These are phyloP conservation scores for Candida tallmaniae DNA, from an alignment of 805 yeast species.

Conservation along the genomic window DNA sequence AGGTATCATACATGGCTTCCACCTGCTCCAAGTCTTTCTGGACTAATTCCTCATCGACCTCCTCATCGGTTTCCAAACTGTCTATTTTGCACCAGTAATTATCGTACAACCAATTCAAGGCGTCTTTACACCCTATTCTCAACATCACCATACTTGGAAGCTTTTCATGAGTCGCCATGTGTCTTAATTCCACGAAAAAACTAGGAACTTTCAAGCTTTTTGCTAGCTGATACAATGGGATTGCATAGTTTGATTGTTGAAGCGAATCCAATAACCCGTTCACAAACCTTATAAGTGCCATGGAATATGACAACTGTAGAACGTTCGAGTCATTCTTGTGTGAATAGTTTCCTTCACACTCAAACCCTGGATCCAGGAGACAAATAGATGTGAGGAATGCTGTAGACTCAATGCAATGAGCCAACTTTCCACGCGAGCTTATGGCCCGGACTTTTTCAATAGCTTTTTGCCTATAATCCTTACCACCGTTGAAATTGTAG, in stretches of 20 bases:
- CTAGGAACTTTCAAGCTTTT: slow-evolving; percentile 63
- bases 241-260: slow-evolving; percentile 74
- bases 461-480: slow-evolving; percentile 40
- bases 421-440: slow-evolving; percentile 57
- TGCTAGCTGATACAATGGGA: slow-evolving; percentile 76
- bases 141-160: slow-evolving; percentile 69
- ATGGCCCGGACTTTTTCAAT: slow-evolving; percentile 50
- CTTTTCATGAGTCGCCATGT: slow-evolving; percentile 84
- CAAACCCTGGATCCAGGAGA: slow-evolving; percentile 26
- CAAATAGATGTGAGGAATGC: slow-evolving; percentile 50
- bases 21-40: slow-evolving; percentile 7
- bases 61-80: slow-evolving; percentile 19
- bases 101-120: slow-evolving; percentile 69
- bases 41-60: slow-evolving; percentile 13
- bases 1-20: slow-evolving; percentile 6
- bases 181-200: slow-evolving; percentile 84
- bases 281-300: slow-evolving; percentile 80
- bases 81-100: slow-evolving; percentile 60
- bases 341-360: slow-evolving; percentile 4
- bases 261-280: slow-evolving; percentile 86
- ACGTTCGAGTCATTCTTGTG: slow-evolving; percentile 24
- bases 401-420: slow-evolving; percentile 71
- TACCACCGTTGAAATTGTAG: slow-evolving; percentile 30
- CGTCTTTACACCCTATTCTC: slow-evolving; percentile 54
- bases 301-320: slow-evolving; percentile 55